These are phyloP conservation scores for Phaffia rhodozyma DNA, from an alignment of 1,284 basidiomycete genomes.

Conservation along the genomic window DNA sequence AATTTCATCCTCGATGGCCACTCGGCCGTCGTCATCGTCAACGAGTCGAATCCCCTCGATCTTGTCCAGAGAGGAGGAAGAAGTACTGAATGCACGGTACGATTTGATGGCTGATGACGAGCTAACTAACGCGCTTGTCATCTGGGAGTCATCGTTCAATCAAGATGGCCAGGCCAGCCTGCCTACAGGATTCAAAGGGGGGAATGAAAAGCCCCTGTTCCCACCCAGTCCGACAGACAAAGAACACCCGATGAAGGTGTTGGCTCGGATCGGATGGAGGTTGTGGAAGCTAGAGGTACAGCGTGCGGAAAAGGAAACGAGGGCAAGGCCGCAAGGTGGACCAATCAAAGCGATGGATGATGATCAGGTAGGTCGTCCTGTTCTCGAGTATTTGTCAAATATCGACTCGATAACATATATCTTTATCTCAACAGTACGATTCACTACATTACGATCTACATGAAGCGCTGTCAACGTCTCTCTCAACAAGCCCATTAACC, in stretches of 20 bases:
- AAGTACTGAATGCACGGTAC: conserved; percentile 7
- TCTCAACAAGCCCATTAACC: neutral
- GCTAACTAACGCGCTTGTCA: neutral
- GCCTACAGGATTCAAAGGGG: neutral
- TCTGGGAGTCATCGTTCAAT: neutral
- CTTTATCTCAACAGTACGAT: neutral
- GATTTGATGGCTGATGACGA: conserved; percentile 8
- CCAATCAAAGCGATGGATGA: too few relatives aligned
- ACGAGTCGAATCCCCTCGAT: neutral
- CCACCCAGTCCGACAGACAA: neutral
- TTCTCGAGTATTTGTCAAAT: too few relatives aligned
- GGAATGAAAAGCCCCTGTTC: conserved; percentile 4
- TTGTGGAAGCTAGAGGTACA: neutral
- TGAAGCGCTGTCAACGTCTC: conserved; percentile 15
- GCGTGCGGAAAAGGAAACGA: too few relatives aligned
- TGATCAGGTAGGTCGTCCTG: too few relatives aligned
- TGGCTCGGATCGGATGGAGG: conserved; percentile 3
- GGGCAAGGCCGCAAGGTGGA: too few relatives aligned
- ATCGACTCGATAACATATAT: neutral
- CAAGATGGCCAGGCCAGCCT: neutral
- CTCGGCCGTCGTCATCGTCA: too few relatives aligned
- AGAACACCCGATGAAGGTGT: conserved; percentile 13
- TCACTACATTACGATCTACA: conserved; percentile 4
- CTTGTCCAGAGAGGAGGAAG: conserved; percentile 5
- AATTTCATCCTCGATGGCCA: too few relatives aligned